Percentiles rank a stretch among this genome's conserved stretches.
Evolutionary conservation across 2,329 filamentous ascomycete genomes (phyloP).

Genomic region (Botryotinia globosa): DNA sequence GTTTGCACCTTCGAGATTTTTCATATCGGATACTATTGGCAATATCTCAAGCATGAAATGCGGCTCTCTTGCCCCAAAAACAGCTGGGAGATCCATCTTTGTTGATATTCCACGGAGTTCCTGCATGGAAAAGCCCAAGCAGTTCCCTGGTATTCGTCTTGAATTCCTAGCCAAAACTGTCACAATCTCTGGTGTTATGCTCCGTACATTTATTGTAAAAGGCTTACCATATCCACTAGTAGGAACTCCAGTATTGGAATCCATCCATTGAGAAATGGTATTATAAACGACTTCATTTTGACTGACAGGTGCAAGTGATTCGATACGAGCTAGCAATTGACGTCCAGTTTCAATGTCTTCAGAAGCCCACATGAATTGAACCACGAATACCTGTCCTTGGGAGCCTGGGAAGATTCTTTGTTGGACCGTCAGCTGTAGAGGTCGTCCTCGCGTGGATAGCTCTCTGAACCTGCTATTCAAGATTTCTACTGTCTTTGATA

Average conservation of each 20-base stretch:
- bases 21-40: constrained; percentile 28
- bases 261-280: constrained; percentile 30
- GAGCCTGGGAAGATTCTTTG: constrained; percentile 39
- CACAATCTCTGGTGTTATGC: constrained; percentile 18
- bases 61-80: constrained; percentile 37
- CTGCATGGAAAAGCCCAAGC: constrained; percentile 37
- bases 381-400: constrained; percentile 33
- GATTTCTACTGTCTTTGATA: constrained; percentile 31
- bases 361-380: constrained; percentile 39
- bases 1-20: constrained; percentile 30
- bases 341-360: constrained; percentile 37
- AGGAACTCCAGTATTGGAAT: constrained; percentile 14
- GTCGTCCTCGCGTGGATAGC: constrained; percentile 29
- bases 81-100: constrained; percentile 25
- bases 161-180: constrained; percentile 16
- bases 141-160: constrained; percentile 32
- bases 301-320: constrained; percentile 33
- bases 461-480: constrained; percentile 34
- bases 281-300: constrained; percentile 35
- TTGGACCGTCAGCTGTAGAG: constrained; percentile 29
- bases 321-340: constrained; percentile 36
- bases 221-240: constrained; percentile 17
- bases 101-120: constrained; percentile 33
- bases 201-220: constrained; percentile 21
- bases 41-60: constrained; percentile 43